Evolutionary conservation across 192 early-diverging fungal genomes (phyloP).

Genomic region (Paraglomus brasilianum): DNA sequence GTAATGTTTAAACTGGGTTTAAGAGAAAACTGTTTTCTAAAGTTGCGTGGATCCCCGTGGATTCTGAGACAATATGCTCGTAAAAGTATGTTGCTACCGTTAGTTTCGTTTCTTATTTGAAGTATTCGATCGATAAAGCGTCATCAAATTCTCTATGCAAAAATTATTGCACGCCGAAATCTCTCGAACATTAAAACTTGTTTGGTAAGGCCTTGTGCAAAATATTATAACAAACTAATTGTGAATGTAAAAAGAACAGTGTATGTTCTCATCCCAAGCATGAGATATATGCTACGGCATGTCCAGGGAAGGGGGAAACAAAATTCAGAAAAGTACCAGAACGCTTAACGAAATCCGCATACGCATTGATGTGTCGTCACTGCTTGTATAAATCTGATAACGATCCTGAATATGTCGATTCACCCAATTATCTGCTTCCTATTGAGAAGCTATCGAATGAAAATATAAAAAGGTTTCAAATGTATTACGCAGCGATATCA

Average conservation of each 20-base stretch:
- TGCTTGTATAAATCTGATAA: conserved; percentile 15
- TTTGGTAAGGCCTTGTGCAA: conserved; percentile 19
- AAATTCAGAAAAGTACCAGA: conserved; percentile 8
- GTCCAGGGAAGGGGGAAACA: neutral
- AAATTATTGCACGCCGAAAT: no score
- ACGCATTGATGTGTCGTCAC: neutral
- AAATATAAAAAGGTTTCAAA: conserved; percentile 22
- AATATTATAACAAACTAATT: conserved; percentile 21
- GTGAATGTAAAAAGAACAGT: neutral
- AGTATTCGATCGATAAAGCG: no score
- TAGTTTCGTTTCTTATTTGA: no score
- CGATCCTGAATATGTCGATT: conserved; percentile 8
- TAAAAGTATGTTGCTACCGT: no score
- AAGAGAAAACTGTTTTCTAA: no score
- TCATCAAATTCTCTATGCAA: no score
- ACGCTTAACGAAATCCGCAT: neutral
- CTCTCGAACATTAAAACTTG: conserved; percentile 16
- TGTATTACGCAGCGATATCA: no score
- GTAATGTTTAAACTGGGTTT: no score
- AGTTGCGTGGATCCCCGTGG: no score
- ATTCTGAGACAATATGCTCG: no score
- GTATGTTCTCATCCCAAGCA: conserved; percentile 12
- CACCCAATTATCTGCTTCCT: neutral
- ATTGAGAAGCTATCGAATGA: no score
- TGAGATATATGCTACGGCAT: conserved; percentile 16